Conservation (phyloP, 371 early-diverging fungal genomes). For the Basidiobolus meristosporus region DNA sequence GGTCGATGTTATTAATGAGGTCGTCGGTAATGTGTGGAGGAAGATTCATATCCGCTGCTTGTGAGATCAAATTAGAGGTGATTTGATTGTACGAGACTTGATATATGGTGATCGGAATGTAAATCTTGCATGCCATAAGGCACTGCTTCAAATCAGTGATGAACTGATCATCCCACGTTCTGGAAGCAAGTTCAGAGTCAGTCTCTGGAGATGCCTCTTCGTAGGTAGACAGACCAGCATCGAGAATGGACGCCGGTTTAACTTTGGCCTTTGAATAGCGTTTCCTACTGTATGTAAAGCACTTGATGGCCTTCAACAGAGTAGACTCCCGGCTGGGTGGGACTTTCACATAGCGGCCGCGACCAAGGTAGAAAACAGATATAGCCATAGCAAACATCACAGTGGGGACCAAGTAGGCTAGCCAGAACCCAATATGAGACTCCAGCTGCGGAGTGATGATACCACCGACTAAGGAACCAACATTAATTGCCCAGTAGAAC, state of each 20-base stretch:
- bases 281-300: conserved; percentile 24
- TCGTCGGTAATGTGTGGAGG: conserved; percentile 37
- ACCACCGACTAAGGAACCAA: conserved; percentile 22
- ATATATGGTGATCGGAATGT: conserved; percentile 49
- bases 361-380: conserved; percentile 27
- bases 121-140: conserved; percentile 44
- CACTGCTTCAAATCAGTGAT: conserved; percentile 44
- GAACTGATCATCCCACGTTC: conserved; percentile 59
- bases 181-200: too few relatives aligned
- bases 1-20: conserved; percentile 13
- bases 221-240: conserved; percentile 9
- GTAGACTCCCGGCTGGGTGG: conserved; percentile 52
- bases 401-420: conserved; percentile 46
- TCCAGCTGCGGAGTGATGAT: conserved; percentile 10
- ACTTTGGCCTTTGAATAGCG: conserved; percentile 19
- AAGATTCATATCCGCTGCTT: conserved; percentile 37
- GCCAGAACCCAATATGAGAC: conserved; percentile 10
- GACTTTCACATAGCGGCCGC: conserved; percentile 25
- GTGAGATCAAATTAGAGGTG: conserved; percentile 49
- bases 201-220: too few relatives aligned
- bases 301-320: conserved; percentile 22
- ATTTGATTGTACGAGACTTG: conserved; percentile 62
- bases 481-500: conserved; percentile 73
- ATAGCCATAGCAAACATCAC: conserved; percentile 43
- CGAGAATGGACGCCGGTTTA: conserved; percentile 19